Evolutionary conservation across 768 basidiomycete species (phyloP), one percentile per base, ranked within the genome.

Genomic region (Boletus pseudo-olivaceus): DNA sequence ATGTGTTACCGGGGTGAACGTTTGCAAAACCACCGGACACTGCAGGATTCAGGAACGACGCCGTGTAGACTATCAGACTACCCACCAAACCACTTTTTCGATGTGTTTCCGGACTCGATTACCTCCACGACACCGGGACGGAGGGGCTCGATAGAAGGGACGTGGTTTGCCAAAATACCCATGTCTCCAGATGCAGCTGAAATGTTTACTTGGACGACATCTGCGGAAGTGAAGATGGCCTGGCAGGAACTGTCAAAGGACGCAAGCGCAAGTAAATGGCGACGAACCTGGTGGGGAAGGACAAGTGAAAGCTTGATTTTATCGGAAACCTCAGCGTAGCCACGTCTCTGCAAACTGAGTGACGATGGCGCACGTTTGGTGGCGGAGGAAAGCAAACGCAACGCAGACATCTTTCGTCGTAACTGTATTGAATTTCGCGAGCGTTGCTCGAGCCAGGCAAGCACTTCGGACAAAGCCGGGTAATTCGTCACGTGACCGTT

Each of bases 161-260:
- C 94, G 75, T 99, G 97, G 81, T 96, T 97, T 64, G 96, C 93
- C 56, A 99, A 86, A 65, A 99, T 91, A 79, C 97, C 97, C 94
- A 98, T 98, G 75, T 98, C 95, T 67, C 97, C 97, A 4, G 92
- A 87, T 51, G 87, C 91, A 38, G 94, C 97, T 34, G 94, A 77
- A 64, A 98, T 77, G 77, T 98, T 98, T 62, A 99, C 96, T 74
- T 98, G 96, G 20, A 90, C 84, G 54, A 98, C 96, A 72, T 95
- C 95, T 63, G 84, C 73, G 23, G 94, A 93, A 56, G 82, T 84
- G 82, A 85, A 98, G 72, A 99, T 85, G 51, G 94, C 78, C 96
- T 99, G 66, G 47, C 58, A 35, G 43, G 20, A 39, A 54, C 40
- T 43, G 57, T 67, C 53, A 61, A 23, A 61, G 47, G 39, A 55